Evolutionary conservation across 768 basidiomycete genomes (phyloP).

Genomic region (Collybia sordida): DNA sequence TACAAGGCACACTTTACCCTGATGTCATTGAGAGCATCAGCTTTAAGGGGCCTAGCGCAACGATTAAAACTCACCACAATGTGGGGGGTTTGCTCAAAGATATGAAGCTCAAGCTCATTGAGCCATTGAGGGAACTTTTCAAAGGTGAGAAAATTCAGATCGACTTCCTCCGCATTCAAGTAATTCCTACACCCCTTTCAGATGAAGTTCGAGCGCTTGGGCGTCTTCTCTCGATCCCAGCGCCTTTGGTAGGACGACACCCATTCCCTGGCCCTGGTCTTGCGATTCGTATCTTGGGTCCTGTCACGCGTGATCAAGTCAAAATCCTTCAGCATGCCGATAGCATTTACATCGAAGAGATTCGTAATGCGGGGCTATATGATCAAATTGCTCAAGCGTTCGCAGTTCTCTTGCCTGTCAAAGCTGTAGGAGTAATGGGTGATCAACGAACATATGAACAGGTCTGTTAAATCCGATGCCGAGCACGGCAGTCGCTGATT

Average conservation of each 20-base stretch:
- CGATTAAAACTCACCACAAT: constrained; percentile 99
- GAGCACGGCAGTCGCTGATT: constrained; percentile 2
- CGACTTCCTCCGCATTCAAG: not conserved
- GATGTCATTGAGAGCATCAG: constrained; percentile 99
- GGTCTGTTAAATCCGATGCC: constrained; percentile 33
- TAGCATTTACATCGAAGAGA: constrained; percentile 96
- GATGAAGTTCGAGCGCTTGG: constrained; percentile 96
- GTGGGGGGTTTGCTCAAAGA: constrained; percentile 94
- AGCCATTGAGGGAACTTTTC: constrained; percentile 96
- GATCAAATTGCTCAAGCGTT: constrained; percentile 96
- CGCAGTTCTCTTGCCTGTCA: constrained; percentile 91
- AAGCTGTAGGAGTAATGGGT: constrained; percentile 97
- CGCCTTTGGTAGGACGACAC: constrained; percentile 91
- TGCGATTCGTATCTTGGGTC: constrained; percentile 96
- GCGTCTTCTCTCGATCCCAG: constrained; percentile 87
- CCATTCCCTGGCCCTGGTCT: constrained; percentile 99
- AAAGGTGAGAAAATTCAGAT: constrained; percentile 63
- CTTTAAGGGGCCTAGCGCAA: constrained; percentile 98
- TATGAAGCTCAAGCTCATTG: constrained; percentile 99
- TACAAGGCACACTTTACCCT: constrained; percentile 97
- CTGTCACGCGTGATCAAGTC: constrained; percentile 92
- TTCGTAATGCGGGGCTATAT: constrained; percentile 89
- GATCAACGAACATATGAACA: constrained; percentile 97
- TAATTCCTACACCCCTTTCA: constrained; percentile 27
- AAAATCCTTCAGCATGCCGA: constrained; percentile 90